Conservation (phyloP, 1,284 basidiomycete genomes). For the Calocybe gambosa region DNA sequence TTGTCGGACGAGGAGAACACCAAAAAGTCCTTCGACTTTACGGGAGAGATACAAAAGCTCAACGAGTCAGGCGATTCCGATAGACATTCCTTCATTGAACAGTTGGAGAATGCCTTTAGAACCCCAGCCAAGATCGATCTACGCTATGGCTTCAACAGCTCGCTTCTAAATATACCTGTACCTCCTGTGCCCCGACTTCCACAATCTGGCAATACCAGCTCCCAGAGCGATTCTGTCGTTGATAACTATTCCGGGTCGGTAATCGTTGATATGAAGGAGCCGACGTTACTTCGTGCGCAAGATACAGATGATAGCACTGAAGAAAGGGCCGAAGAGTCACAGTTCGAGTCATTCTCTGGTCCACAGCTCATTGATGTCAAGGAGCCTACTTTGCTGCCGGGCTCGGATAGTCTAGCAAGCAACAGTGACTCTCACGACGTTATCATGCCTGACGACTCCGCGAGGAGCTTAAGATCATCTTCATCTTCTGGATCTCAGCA, state of each 20-base stretch:
- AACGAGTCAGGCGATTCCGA: conserved; percentile 65
- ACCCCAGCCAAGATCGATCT: conserved; percentile 65
- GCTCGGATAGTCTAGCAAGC: conserved; percentile 27
- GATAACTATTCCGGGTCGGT: conserved; percentile 19
- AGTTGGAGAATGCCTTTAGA: conserved; percentile 71
- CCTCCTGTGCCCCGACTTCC: conserved; percentile 41
- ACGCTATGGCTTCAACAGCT: conserved; percentile 35
- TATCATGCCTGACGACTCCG: conserved; percentile 20
- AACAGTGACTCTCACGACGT: conserved; percentile 16
- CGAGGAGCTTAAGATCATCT: conserved; percentile 22
- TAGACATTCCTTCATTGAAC: conserved; percentile 74
- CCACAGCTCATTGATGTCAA: conserved; percentile 28
- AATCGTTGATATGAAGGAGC: conserved; percentile 20
- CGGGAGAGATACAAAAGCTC: conserved; percentile 67
- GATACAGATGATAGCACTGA: conserved; percentile 9
- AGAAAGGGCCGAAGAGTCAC: conserved; percentile 8
- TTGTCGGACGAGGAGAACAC: conserved; percentile 55
- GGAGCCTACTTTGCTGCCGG: conserved; percentile 33
- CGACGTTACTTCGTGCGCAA: conserved; percentile 16
- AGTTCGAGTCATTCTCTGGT: conserved; percentile 23
- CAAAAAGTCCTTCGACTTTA: conserved; percentile 82
- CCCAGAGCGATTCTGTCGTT: conserved; percentile 13
- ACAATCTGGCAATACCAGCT: conserved; percentile 1
- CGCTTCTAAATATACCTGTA: conserved; percentile 30
- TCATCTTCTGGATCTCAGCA: conserved; percentile 38